A percentile compares a stretch with the other conserved stretches of the same genome.
These are phyloP conservation scores for Austroboletus novae-zelandiae DNA, from an alignment of 1,284 basidiomycete species.

Conservation along the genomic window DNA sequence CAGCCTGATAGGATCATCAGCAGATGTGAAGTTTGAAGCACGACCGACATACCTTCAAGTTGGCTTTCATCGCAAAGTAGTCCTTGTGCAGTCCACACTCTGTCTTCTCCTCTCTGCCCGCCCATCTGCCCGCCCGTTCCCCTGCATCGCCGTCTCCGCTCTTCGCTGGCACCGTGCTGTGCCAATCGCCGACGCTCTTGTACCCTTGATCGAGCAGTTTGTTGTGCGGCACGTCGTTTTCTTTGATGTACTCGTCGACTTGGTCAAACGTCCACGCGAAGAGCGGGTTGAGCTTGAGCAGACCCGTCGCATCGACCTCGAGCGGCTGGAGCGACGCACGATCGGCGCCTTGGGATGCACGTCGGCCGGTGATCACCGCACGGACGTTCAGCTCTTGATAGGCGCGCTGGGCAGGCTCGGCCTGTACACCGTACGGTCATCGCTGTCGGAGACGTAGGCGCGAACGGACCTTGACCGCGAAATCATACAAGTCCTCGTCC, in stretches of 20 bases:
- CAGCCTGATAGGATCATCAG: conserved; percentile 1
- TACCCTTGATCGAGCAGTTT: conserved; percentile 89
- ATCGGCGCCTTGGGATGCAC: conserved; percentile 89
- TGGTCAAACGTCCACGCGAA: conserved; percentile 87
- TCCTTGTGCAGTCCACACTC: conserved; percentile 96
- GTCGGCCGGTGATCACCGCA: conserved; percentile 91
- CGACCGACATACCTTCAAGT: conserved; percentile 35
- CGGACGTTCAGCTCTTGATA: conserved; percentile 82
- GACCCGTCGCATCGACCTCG: conserved; percentile 89
- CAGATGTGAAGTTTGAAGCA: background rate
- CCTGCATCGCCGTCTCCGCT: conserved; percentile 68
- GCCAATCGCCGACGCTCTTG: conserved; percentile 95
- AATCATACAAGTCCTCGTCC: conserved; percentile 91
- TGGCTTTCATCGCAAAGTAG: conserved; percentile 69
- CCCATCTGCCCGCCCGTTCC: conserved; percentile 92
- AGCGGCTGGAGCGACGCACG: conserved; percentile 82
- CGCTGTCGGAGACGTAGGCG: background rate
- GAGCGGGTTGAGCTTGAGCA: conserved; percentile 95
- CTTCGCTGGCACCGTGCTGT: conserved; percentile 75
- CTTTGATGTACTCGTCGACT: conserved; percentile 85
- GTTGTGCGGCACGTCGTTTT: conserved; percentile 88
- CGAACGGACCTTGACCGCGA: conserved; percentile 77
- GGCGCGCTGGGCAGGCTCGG: conserved; percentile 90
- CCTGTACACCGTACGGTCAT: conserved; percentile 42
- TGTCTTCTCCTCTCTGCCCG: conserved; percentile 82